Percentiles rank a stretch among this genome's conserved stretches.
Conservation (phyloP, 2,329 filamentous ascomycete genomes). For the Rasamsonia emersonii region DNA sequence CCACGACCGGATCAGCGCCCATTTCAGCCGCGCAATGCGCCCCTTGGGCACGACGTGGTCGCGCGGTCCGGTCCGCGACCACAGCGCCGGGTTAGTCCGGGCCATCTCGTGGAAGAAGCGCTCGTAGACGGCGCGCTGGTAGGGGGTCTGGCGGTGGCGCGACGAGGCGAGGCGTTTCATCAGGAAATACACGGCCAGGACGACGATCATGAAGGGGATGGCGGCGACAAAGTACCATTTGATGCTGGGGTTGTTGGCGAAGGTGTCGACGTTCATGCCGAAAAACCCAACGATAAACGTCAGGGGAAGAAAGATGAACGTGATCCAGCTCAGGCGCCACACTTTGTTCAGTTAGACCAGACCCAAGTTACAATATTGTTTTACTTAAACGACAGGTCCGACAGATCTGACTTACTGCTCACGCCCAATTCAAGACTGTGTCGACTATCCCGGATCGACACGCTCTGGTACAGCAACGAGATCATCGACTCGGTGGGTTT, state of each 20-base stretch:
- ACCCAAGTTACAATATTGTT: background rate
- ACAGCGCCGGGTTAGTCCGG: constrained; percentile 37
- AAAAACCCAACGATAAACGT: constrained; percentile 43
- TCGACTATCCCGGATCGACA: constrained; percentile 44
- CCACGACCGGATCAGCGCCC: constrained; percentile 41
- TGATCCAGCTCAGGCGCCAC: constrained; percentile 30
- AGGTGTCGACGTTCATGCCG: constrained; percentile 39
- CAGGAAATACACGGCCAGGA: constrained; percentile 40
- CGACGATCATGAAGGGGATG: constrained; percentile 37
- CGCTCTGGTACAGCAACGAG: constrained; percentile 46
- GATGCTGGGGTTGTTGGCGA: constrained; percentile 34
- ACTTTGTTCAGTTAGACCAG: constrained; percentile 9
- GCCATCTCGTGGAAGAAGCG: constrained; percentile 41
- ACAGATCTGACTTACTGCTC: constrained; percentile 33
- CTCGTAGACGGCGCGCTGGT: constrained; percentile 44
- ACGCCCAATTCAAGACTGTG: constrained; percentile 42
- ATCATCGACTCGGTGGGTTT: constrained; percentile 43
- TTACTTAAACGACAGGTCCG: constrained; percentile 2
- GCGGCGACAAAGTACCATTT: constrained; percentile 44
- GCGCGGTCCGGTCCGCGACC: constrained; percentile 41
- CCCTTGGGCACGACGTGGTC: constrained; percentile 32
- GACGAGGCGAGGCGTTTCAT: constrained; percentile 38
- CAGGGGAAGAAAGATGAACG: constrained; percentile 36
- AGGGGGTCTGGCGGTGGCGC: constrained; percentile 34
- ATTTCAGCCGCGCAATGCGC: constrained; percentile 34